Evolutionary conservation across 2,329 filamentous ascomycete genomes (phyloP).

Genomic region (Stemphylium beticola): DNA sequence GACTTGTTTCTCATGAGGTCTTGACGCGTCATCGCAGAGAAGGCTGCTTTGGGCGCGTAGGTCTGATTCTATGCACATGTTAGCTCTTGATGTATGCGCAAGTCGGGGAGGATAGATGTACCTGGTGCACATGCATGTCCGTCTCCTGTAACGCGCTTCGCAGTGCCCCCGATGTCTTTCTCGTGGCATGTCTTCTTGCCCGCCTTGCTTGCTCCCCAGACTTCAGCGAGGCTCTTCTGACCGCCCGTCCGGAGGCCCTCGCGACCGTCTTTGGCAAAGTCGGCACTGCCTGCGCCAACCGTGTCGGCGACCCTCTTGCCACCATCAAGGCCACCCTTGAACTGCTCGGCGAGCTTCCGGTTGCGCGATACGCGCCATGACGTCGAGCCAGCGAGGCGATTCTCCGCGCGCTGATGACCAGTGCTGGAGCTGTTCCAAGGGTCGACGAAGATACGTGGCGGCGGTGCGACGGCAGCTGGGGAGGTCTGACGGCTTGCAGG

Average conservation of each 20-base stretch:
- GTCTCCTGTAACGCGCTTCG: not conserved
- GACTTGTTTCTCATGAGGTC: constrained; percentile 52
- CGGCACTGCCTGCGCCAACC: constrained; percentile 67
- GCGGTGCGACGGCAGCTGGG: constrained; percentile 15
- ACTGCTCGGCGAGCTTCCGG: constrained; percentile 73
- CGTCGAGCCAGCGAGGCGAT: constrained; percentile 64
- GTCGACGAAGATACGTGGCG: constrained; percentile 59
- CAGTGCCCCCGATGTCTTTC: constrained; percentile 4
- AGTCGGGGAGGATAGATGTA: not conserved
- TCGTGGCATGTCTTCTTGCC: constrained; percentile 12
- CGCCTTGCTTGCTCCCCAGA: constrained; percentile 33
- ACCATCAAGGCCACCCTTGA: constrained; percentile 63
- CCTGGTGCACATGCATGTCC: constrained; percentile 4
- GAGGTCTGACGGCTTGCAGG: not conserved
- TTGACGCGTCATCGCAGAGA: constrained; percentile 3
- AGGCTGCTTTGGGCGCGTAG: not conserved
- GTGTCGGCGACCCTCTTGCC: constrained; percentile 67
- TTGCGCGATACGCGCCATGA: constrained; percentile 75
- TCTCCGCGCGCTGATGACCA: constrained; percentile 80
- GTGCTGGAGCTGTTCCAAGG: constrained; percentile 76
- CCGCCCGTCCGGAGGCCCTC: constrained; percentile 55
- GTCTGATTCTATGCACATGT: not conserved
- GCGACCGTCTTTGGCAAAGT: constrained; percentile 59
- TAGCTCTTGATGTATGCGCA: not conserved
- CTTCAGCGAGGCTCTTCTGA: constrained; percentile 46